Evolutionary conservation across 1,284 basidiomycete species (phyloP).

Genomic region (Megacollybia platyphylla): DNA sequence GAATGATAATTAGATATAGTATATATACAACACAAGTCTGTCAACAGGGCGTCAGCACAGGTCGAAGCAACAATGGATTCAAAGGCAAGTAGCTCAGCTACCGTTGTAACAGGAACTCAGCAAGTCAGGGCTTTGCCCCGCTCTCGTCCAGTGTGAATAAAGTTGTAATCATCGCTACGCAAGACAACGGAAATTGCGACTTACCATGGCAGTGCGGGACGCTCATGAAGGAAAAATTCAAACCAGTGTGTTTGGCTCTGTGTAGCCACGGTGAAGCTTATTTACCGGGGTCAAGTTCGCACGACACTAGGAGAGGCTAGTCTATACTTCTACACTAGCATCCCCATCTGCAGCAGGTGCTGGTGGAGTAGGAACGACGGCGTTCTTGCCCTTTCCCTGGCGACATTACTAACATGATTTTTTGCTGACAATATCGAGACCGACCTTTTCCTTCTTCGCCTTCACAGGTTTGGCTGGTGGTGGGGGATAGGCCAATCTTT

Average conservation of each 20-base stretch:
- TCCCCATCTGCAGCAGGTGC: too few relatives aligned
- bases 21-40: slow-evolving; percentile 2
- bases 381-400: too few relatives aligned
- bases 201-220: too few relatives aligned
- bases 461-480: slow-evolving; percentile 49
- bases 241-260: too few relatives aligned
- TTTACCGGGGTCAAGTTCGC: too few relatives aligned
- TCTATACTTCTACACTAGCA: too few relatives aligned
- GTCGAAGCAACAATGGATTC: slow-evolving; percentile 4
- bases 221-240: too few relatives aligned
- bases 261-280: too few relatives aligned
- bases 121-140: slow-evolving; percentile 16
- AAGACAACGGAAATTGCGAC: too few relatives aligned
- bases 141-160: slow-evolving; percentile 39
- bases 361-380: too few relatives aligned
- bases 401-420: not conserved
- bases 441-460: slow-evolving; percentile 50
- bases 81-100: slow-evolving; percentile 37
- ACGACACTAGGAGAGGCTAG: too few relatives aligned
- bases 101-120: slow-evolving; percentile 42
- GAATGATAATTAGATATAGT: not conserved
- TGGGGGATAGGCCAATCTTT: slow-evolving; percentile 79
- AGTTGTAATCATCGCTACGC: slow-evolving; percentile 22
- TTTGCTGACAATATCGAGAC: not conserved
- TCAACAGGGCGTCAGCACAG: not conserved